Percentiles rank a stretch among this genome's conserved stretches.
Evolutionary conservation across 1,284 basidiomycete species (phyloP).

Genomic region (Schizophyllum commune): DNA sequence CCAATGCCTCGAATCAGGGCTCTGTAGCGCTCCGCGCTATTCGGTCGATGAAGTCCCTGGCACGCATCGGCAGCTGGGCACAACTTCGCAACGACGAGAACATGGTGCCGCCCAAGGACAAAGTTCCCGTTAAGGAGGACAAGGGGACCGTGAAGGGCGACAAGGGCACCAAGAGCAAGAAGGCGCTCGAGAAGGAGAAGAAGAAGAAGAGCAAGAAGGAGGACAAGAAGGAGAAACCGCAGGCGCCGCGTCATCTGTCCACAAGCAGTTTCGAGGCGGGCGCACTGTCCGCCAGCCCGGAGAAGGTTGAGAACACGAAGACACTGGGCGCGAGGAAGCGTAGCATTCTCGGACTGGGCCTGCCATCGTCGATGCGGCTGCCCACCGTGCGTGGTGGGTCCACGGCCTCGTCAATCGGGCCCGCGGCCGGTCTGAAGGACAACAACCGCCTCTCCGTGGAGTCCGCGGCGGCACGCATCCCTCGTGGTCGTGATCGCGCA

Average conservation of each 20-base stretch:
- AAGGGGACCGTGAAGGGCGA: conserved; percentile 26
- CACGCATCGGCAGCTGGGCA: conserved; percentile 64
- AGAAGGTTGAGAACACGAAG: conserved; percentile 29
- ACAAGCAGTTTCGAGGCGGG: conserved; percentile 62
- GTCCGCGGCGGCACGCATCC: conserved; percentile 25
- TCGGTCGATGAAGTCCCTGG: conserved; percentile 62
- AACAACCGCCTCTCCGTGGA: conserved; percentile 38
- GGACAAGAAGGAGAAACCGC: conserved; percentile 21
- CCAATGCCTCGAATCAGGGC: conserved; percentile 23
- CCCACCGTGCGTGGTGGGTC: conserved; percentile 38
- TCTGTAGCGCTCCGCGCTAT: conserved; percentile 75
- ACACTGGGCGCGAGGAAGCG: conserved; percentile 35
- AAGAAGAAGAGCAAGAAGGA: conserved; percentile 23
- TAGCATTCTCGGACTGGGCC: conserved; percentile 44
- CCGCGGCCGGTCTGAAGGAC: conserved; percentile 9
- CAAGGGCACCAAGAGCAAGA: too few relatives aligned
- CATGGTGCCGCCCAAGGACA: conserved; percentile 23
- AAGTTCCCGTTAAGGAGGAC: conserved; percentile 21
- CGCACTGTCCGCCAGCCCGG: conserved; percentile 35
- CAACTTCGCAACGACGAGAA: conserved; percentile 20
- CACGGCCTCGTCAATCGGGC: conserved; percentile 26
- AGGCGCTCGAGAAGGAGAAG: conserved; percentile 10
- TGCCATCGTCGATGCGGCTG: conserved; percentile 29
- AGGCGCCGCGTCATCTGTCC: conserved; percentile 34
- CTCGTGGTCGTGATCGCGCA: conserved; percentile 24